phyloP scores from a whole-genome alignment of 1,284 basidiomycete genomes.

The Erythrobasidium hasegawianum region DNA sequence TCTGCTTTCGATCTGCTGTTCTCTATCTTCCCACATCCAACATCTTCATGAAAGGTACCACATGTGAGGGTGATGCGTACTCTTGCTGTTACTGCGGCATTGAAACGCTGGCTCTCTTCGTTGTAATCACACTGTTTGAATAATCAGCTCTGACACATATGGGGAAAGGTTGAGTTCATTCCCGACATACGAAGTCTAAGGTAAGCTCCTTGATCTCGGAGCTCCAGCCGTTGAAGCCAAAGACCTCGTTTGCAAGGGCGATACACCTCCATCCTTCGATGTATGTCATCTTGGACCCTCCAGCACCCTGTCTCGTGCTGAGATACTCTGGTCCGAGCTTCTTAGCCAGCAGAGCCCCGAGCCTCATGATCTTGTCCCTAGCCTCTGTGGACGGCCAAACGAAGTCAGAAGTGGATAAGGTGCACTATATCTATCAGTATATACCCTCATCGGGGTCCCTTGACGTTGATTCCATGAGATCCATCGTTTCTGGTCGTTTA shows the following conservation, averaged over 20 bases:
- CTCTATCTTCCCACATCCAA: slow-evolving; percentile 83
- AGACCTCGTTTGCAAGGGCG: slow-evolving; percentile 94
- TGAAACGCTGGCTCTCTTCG: slow-evolving; percentile 63
- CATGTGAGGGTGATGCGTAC: slow-evolving; percentile 82
- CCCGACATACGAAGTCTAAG: slow-evolving; percentile 58
- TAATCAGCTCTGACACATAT: background rate
- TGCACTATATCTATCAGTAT: too few species aligned
- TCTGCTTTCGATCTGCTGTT: slow-evolving; percentile 78
- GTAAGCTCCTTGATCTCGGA: slow-evolving; percentile 74
- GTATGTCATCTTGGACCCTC: slow-evolving; percentile 80
- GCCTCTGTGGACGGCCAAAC: background rate
- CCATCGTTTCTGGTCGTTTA: too few species aligned
- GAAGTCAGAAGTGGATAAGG: too few species aligned
- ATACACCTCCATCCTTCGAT: slow-evolving; percentile 97
- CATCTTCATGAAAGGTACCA: slow-evolving; percentile 86
- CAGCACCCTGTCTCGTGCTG: slow-evolving; percentile 81
- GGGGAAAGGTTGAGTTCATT: too few species aligned
- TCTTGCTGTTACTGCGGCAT: slow-evolving; percentile 76
- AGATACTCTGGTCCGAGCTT: slow-evolving; percentile 92
- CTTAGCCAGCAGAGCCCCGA: slow-evolving; percentile 79
- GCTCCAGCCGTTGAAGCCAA: slow-evolving; percentile 98
- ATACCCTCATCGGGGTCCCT: too few species aligned
- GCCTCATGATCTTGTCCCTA: slow-evolving; percentile 57
- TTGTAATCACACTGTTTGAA: slow-evolving; percentile 59
- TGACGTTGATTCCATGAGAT: too few species aligned